These are phyloP conservation scores for Amphirosellinia nigrospora DNA, from an alignment of 495 filamentous ascomycete species.

Conservation along the genomic window DNA sequence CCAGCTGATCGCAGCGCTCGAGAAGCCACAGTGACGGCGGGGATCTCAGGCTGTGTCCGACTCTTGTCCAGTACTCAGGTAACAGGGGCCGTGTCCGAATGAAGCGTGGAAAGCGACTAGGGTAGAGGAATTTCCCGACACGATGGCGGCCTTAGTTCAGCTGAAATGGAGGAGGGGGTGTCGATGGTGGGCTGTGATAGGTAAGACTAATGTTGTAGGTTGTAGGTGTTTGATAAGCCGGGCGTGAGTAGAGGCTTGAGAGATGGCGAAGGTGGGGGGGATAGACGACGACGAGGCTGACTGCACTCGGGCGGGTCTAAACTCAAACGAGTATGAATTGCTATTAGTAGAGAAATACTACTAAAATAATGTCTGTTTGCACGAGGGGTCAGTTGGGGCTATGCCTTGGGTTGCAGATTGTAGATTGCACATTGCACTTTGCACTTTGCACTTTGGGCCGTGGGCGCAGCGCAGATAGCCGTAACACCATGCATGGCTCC, in stretches of 20 bases:
- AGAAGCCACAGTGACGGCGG: constrained; percentile 50
- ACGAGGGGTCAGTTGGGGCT: not conserved
- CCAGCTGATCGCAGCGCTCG: constrained; percentile 53
- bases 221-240: not conserved
- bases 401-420: not conserved
- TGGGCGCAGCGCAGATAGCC: not conserved
- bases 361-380: not conserved
- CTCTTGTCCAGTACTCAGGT: not conserved
- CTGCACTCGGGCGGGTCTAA: not conserved
- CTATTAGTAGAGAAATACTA: not conserved
- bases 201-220: constrained; percentile 12
- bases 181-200: not conserved
- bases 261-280: not conserved
- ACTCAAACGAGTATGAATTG: not conserved
- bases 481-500: not conserved
- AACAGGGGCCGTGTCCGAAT: not conserved
- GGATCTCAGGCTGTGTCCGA: not conserved
- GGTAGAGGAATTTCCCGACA: not conserved
- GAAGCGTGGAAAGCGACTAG: not conserved
- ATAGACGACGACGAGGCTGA: constrained; percentile 2
- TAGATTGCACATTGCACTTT: no score
- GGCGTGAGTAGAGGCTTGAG: not conserved
- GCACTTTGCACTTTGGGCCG: not conserved
- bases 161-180: not conserved
- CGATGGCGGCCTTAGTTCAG: not conserved